Evolutionary conservation across 1,139 yeast genomes (phyloP), one percentile per base, ranked within the genome.

Genomic region (Suhomyces anneliseae): DNA sequence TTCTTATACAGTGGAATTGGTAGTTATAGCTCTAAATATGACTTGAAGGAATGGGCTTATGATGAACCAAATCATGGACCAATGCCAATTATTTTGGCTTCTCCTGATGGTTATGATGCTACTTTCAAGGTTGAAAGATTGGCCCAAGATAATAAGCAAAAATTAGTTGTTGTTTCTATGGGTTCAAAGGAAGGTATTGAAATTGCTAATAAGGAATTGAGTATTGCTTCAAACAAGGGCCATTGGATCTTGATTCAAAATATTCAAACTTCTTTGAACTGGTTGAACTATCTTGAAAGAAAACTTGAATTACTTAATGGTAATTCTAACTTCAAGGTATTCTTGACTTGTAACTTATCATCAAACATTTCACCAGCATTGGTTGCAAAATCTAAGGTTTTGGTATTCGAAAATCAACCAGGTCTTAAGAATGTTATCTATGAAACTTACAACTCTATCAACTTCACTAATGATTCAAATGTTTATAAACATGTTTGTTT

Each of bases 211-310:
- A 66, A 69, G 40, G 81, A 81, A 15, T 64, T 90, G n/a, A 63
- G 65, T 2, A 61, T 58, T 9, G 80, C 81, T 0, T 59, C 76
- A 1, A 65, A 62, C 27, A 63, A 62, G 5, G 89, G 87, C 0
- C 57, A 65, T 2, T 90, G 96, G 96, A 63, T 90, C 0, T 57
- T 90, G 34, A 65, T 90, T 39, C 96, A 90, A 60, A 90, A 90
- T 57, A 74, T 87, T 11, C 96, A 90, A 54, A 76, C 86, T 74
- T 80, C 95, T 0, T 70, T 79, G 1, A 64, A 63, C 6, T 87
- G 96, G 90, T 65, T 87, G 35, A 78, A 74, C 15, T 61, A 69
- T 11, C 62, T 87, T 24, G 85, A 80, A 40, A 77, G 76, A 54
- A 61, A 65, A 27, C 56, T 85, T 34, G 69, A 68, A 15, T 54